These are phyloP conservation scores for Arthroderma sp. DNA, from an alignment of 2,329 filamentous ascomycete genomes.

Conservation along the genomic window DNA sequence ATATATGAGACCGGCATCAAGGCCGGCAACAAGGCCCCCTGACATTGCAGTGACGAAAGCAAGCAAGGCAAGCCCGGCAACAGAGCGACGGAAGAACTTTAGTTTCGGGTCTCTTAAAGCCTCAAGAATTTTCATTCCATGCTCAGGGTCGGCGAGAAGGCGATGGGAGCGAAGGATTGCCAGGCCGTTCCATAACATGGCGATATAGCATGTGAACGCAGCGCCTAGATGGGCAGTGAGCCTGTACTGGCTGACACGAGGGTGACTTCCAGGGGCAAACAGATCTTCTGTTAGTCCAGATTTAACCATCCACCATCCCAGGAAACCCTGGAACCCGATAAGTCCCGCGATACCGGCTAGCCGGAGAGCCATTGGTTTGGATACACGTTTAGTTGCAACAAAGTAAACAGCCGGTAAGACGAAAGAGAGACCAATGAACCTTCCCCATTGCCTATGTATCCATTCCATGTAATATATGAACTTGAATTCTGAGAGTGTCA, in stretches of 20 bases:
- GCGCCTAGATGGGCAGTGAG: slow-evolving; percentile 79
- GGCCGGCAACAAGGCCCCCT: slow-evolving; percentile 80
- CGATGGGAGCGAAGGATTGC: slow-evolving; percentile 66
- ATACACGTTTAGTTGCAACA: slow-evolving; percentile 64
- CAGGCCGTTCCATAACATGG: slow-evolving; percentile 86
- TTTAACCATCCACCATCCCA: slow-evolving; percentile 99
- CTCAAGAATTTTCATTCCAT: slow-evolving; percentile 47
- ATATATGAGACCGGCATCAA: slow-evolving; percentile 95
- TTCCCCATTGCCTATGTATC: slow-evolving; percentile 88
- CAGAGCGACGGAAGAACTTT: slow-evolving; percentile 57
- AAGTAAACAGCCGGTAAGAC: slow-evolving; percentile 82
- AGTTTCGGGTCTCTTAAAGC: slow-evolving; percentile 56
- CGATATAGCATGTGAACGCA: slow-evolving; percentile 83
- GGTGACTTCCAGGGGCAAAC: slow-evolving; percentile 79
- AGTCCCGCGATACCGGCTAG: slow-evolving; percentile 72
- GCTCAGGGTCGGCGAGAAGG: slow-evolving; percentile 54
- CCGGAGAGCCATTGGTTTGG: slow-evolving; percentile 60
- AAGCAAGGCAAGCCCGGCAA: slow-evolving; percentile 56
- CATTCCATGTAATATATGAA: slow-evolving; percentile 99
- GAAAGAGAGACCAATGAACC: slow-evolving; percentile 80
- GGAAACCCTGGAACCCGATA: slow-evolving; percentile 87
- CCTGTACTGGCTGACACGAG: slow-evolving; percentile 87
- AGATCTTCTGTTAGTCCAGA: slow-evolving; percentile 91
- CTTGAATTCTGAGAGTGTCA: slow-evolving; percentile 90
- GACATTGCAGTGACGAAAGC: slow-evolving; percentile 89